phyloP scores from a whole-genome alignment of 805 yeast species.

The Aciculoconidium aculeatum region DNA sequence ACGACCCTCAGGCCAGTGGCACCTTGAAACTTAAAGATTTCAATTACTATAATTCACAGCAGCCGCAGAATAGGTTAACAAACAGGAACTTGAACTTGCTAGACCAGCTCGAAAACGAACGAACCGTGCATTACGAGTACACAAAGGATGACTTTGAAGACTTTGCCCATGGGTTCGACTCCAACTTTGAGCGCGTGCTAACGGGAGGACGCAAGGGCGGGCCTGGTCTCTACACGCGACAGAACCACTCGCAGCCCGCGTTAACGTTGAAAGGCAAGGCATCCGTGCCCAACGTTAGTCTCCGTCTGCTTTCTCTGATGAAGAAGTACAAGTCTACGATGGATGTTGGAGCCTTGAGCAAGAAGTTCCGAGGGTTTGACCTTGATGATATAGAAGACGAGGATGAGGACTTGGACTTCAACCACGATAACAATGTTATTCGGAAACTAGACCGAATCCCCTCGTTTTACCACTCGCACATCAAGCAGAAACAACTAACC shows the following conservation, averaged over 20 bases:
- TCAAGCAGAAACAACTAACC: background rate
- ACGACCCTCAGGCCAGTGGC: constrained; percentile 15
- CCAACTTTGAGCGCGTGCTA: constrained; percentile 7
- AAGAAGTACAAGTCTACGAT: constrained; percentile 30
- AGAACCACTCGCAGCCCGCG: constrained; percentile 1
- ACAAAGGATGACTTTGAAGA: constrained; percentile 31
- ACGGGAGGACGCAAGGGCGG: constrained; percentile 2
- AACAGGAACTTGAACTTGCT: constrained; percentile 9
- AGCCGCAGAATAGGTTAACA: constrained; percentile 4
- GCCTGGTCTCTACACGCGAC: constrained; percentile 1
- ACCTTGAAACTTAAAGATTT: constrained; percentile 29
- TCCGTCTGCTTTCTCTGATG: constrained; percentile 6
- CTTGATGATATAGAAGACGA: constrained; percentile 8
- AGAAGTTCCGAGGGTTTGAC: constrained; percentile 5
- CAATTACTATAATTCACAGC: constrained; percentile 8
- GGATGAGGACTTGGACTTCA: constrained; percentile 14
- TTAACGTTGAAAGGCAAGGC: constrained; percentile 9
- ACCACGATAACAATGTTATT: constrained; percentile 29
- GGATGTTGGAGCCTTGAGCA: constrained; percentile 20
- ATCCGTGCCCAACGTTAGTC: constrained; percentile 18
- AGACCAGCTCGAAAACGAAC: constrained; percentile 27
- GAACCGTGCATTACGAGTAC: constrained; percentile 30
- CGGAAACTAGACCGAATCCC: constrained; percentile 37
- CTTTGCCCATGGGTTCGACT: constrained; percentile 34
- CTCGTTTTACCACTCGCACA: constrained; percentile 25